Evolutionary conservation across 129 eudicot species (phyloP).

Genomic region (Sambucus nigra): DNA sequence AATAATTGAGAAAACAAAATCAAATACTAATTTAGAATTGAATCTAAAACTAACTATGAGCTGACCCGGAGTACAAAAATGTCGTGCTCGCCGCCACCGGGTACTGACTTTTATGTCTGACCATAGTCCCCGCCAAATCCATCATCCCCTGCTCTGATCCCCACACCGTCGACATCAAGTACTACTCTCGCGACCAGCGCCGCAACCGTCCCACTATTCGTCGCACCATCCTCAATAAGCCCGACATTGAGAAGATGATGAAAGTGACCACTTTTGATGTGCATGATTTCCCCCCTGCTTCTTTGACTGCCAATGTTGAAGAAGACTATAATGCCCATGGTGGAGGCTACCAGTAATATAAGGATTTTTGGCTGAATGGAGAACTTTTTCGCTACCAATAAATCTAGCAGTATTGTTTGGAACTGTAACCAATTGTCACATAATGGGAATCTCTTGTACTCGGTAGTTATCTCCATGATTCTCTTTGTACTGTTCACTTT

Average conservation of each 20-base stretch:
- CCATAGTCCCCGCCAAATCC: conserved; percentile 48
- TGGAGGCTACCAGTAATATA: conserved; percentile 29
- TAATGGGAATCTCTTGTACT: too few species aligned
- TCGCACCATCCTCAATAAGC: too few species aligned
- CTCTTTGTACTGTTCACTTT: too few species aligned
- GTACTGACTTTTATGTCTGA: conserved; percentile 77
- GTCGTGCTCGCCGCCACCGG: conserved; percentile 71
- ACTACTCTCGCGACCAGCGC: conserved; percentile 81
- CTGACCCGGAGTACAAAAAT: conserved; percentile 55
- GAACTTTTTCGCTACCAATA: too few species aligned
- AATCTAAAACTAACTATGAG: too few species aligned
- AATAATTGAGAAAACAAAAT: too few species aligned
- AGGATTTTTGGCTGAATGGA: too few species aligned
- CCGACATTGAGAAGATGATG: conserved; percentile 66
- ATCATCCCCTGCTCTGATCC: conserved; percentile 77
- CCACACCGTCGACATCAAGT: conserved; percentile 82
- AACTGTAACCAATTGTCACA: too few species aligned
- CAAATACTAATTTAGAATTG: too few species aligned
- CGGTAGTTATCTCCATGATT: too few species aligned
- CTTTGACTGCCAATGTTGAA: conserved; percentile 31
- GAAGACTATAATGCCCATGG: conserved; percentile 30
- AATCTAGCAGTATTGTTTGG: too few species aligned
- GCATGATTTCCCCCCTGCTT: conserved; percentile 66
- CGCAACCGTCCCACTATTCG: conserved; percentile 85
- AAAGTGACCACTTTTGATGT: conserved; percentile 47